Base-by-base conservation (phyloP, 2,329 filamentous ascomycete species). In the Annulohypoxylon truncatum region DNA sequence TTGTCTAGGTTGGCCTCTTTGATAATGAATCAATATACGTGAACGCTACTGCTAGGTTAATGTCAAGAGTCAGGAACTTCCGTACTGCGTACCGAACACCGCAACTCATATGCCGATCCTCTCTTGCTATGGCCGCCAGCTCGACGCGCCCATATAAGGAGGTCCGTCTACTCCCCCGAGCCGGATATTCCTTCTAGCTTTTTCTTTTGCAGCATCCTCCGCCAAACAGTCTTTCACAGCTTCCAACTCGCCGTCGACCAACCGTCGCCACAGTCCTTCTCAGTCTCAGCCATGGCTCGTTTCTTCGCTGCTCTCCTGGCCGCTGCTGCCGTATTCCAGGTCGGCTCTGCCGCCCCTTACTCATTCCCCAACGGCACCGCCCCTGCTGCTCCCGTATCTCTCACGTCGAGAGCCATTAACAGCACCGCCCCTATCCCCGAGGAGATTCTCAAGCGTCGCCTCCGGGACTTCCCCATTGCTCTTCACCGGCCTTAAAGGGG, bases 231-330 rank as follows among this genome's bases (percentile, higher is more conserved):
- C 20, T 48, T 60, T 53, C 55, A 62, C 53, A 59, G 51, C 65
- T 50, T 20, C 70, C 54, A 55, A 57, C 42, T 28, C 40, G 61
- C 47, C 20, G 56, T 61, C 55, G 24, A 42, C 50, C 35, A 59
- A 53, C 46, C 44, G 12, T 69, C 64, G 44, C 26, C 64, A 54
- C 53, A 61, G 24, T 13, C 51, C 35, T 52, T 33, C 28, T 48
- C 44, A 66, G 58, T 18, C 28, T 54, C 47, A 67, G 57, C 66
- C 51, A 76, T 76, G 74, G 72, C 74, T 61, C 73, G 72, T 18
- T 74, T 76, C 69, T 67, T 76, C 67, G 66, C 73, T 70, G 68
- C 69, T 61, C 54, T 75, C 29, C 59, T 76, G 70, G 73, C 74
- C 56, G 68, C 61, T 44, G 70, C 65, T 46, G 73, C 73, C 66